Conservation (phyloP, 2,329 filamentous ascomycete genomes). For the Hirsutella minnesotensis region DNA sequence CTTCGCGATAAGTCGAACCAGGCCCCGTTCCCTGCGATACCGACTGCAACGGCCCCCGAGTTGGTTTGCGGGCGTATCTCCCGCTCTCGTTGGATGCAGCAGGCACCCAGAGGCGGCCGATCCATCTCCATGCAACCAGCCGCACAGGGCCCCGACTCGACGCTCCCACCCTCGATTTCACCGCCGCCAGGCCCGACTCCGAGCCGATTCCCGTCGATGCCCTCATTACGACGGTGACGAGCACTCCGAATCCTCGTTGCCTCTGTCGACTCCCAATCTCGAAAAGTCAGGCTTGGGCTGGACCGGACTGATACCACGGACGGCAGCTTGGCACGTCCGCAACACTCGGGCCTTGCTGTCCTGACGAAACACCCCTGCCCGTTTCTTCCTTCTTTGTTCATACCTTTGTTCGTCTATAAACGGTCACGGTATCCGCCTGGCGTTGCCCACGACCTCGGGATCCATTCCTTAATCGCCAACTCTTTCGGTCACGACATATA, state of each 20-base stretch:
- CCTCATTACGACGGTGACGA: slow-evolving; percentile 20
- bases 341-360: slow-evolving; percentile 2
- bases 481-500: slow-evolving; percentile 12
- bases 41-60: no score
- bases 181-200: neutral
- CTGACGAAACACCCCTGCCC: neutral
- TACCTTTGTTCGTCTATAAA: slow-evolving; percentile 1
- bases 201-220: slow-evolving; percentile 15
- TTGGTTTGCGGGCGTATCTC: neutral
- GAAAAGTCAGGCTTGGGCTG: slow-evolving; percentile 1
- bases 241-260: slow-evolving; percentile 10
- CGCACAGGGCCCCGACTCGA: neutral
- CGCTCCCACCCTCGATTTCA: neutral
- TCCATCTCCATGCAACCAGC: neutral
- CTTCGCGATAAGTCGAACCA: neutral
- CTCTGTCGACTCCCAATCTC: slow-evolving; percentile 1
- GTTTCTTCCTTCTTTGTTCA: slow-evolving; percentile 3
- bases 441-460: slow-evolving; percentile 1
- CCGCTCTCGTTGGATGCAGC: slow-evolving; percentile 1
- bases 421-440: neutral
- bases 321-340: neutral
- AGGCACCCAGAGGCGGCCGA: neutral
- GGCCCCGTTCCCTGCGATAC: no score
- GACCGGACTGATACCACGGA: slow-evolving; percentile 1
- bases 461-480: slow-evolving; percentile 4